These are phyloP conservation scores for Tetrahymena malaccensis DNA, from an alignment of 73 alveolate genomes.

Conservation along the genomic window DNA sequence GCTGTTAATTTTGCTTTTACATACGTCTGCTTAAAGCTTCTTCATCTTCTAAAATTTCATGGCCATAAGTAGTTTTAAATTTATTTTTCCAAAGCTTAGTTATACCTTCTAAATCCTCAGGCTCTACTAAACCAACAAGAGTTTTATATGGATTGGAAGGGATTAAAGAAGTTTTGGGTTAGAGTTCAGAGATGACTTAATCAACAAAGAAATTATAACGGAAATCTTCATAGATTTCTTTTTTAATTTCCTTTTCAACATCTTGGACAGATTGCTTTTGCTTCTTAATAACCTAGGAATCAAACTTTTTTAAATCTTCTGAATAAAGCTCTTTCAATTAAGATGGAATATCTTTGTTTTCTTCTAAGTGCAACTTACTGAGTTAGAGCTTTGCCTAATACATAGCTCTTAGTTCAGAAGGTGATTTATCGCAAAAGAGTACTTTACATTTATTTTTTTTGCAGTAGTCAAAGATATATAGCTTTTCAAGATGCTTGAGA, in stretches of 20 bases:
- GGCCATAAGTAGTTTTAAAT: constrained; percentile 28
- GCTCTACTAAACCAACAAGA: constrained; percentile 31
- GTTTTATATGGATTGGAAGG: constrained; percentile 39
- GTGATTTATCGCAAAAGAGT: constrained; percentile 17
- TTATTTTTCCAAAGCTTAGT: constrained; percentile 27
- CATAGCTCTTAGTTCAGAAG: not conserved
- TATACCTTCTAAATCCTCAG: not conserved
- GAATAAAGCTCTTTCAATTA: constrained; percentile 10
- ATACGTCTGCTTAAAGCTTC: not conserved
- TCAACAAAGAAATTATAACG: constrained; percentile 31
- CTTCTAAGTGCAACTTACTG: constrained; percentile 6
- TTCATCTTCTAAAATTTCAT: constrained; percentile 33
- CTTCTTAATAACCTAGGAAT: not conserved
- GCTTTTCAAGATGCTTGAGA: constrained; percentile 27
- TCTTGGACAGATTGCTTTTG: constrained; percentile 1
- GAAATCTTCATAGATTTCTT: constrained; percentile 6
- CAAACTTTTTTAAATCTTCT: not conserved
- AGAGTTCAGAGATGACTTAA: constrained; percentile 6
- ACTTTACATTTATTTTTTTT: constrained; percentile 32
- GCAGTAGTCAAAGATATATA: constrained; percentile 30
- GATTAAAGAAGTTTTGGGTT: constrained; percentile 8
- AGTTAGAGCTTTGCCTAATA: constrained; percentile 9
- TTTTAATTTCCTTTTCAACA: constrained; percentile 5
- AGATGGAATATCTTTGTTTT: constrained; percentile 4
- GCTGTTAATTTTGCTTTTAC: not conserved